These are phyloP conservation scores for Syncephalastrum sp. DNA, from an alignment of 371 early-diverging fungal genomes.

Conservation along the genomic window DNA sequence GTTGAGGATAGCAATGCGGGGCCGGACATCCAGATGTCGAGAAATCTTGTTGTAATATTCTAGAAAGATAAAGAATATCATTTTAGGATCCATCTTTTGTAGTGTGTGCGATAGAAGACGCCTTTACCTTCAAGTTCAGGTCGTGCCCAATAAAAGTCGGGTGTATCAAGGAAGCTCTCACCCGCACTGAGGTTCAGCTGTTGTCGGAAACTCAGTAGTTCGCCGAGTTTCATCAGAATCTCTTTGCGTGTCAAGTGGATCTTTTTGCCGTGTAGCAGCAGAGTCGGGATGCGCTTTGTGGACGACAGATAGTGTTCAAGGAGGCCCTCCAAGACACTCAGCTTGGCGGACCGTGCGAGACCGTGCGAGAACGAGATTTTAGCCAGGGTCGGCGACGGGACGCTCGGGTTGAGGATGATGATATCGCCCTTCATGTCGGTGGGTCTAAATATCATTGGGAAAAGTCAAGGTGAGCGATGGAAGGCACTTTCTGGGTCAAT, in stretches of 20 bases:
- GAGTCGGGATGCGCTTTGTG: constrained; percentile 3
- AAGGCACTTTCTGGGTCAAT: background rate
- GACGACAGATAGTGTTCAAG: constrained; percentile 4
- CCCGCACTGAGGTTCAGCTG: constrained; percentile 10
- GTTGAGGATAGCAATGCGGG: constrained; percentile 15
- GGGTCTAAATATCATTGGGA: constrained; percentile 10
- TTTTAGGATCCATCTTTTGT: background rate
- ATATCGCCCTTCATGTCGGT: constrained; percentile 30
- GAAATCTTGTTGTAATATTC: constrained; percentile 15
- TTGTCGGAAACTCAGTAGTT: constrained; percentile 13
- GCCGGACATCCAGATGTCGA: constrained; percentile 10
- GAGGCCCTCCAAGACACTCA: constrained; percentile 19
- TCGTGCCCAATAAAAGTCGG: constrained; percentile 29
- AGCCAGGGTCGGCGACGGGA: constrained; percentile 21
- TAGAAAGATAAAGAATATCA: background rate
- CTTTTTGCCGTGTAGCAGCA: constrained; percentile 8
- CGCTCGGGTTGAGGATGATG: constrained; percentile 27
- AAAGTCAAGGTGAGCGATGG: background rate
- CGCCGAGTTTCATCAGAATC: constrained; percentile 2
- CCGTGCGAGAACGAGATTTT: constrained; percentile 34
- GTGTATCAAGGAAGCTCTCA: constrained; percentile 25
- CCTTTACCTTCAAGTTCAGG: constrained; percentile 28
- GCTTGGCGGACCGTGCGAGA: constrained; percentile 28
- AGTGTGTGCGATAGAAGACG: background rate
- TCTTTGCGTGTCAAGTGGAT: constrained; percentile 6